Conservation (phyloP, 2,329 filamentous ascomycete species). For the Kalmusia sp. region DNA sequence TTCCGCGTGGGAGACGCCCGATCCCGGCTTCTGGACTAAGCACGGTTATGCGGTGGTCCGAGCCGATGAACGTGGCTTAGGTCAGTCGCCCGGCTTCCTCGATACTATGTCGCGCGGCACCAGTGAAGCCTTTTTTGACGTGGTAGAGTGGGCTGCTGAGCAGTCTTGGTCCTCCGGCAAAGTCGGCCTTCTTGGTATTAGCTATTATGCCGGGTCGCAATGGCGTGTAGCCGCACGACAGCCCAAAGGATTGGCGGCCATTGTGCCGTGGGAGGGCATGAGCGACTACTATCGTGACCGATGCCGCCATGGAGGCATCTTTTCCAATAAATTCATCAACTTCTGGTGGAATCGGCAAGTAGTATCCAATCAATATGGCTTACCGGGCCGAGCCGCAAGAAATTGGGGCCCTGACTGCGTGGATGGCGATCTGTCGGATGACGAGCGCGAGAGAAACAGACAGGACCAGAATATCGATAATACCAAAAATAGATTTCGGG, state of each 20-base stretch:
- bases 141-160: slow-evolving; percentile 60
- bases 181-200: slow-evolving; percentile 59
- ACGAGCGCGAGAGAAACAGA: slow-evolving; percentile 59
- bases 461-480: slow-evolving; percentile 44
- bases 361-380: slow-evolving; percentile 72
- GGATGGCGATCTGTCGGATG: slow-evolving; percentile 64
- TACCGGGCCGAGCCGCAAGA: slow-evolving; percentile 55
- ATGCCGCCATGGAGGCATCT: slow-evolving; percentile 49
- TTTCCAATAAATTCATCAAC: slow-evolving; percentile 46
- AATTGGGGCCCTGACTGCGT: slow-evolving; percentile 65
- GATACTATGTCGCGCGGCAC: slow-evolving; percentile 63
- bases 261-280: slow-evolving; percentile 65
- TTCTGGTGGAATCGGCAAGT: slow-evolving; percentile 75
- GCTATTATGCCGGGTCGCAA: slow-evolving; percentile 61
- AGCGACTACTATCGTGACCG: slow-evolving; percentile 60
- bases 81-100: slow-evolving; percentile 60
- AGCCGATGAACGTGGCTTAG: slow-evolving; percentile 60
- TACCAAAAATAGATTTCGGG: slow-evolving; percentile 61
- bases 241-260: slow-evolving; percentile 59
- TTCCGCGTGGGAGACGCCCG: slow-evolving; percentile 55
- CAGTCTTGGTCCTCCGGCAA: slow-evolving; percentile 60
- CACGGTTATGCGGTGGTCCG: slow-evolving; percentile 48
- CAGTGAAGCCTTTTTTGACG: slow-evolving; percentile 59
- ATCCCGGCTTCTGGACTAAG: slow-evolving; percentile 49
- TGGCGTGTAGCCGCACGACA: slow-evolving; percentile 62